These are phyloP conservation scores for Cladophialophora exuberans DNA, from an alignment of 2,329 filamentous ascomycete genomes.

Conservation along the genomic window DNA sequence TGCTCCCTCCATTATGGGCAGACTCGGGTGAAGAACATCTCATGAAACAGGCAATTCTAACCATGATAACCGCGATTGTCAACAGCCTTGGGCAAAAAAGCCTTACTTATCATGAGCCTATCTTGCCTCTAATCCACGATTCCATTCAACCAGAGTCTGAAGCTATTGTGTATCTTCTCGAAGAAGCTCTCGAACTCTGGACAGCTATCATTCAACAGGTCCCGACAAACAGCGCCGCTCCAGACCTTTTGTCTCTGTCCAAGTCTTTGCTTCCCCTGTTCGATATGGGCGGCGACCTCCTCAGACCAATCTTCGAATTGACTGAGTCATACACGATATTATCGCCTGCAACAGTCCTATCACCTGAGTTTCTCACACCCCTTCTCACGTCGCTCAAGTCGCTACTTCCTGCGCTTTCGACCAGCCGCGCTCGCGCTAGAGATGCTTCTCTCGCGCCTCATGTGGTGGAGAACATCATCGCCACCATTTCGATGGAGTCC, in stretches of 20 bases:
- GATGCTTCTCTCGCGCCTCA: constrained; percentile 42
- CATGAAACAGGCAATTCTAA: constrained; percentile 91
- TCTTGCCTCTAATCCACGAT: constrained; percentile 80
- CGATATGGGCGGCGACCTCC: constrained; percentile 66
- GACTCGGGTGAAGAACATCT: constrained; percentile 83
- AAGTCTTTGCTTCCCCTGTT: constrained; percentile 68
- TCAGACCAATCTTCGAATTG: constrained; percentile 64
- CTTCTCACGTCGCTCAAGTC: constrained; percentile 41
- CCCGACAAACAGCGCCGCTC: constrained; percentile 59
- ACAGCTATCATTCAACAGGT: constrained; percentile 71
- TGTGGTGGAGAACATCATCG: constrained; percentile 44
- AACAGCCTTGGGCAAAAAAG: constrained; percentile 80
- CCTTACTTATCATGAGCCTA: constrained; percentile 74
- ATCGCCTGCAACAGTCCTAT: constrained; percentile 54
- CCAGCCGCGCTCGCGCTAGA: constrained; percentile 32
- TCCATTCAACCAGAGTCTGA: constrained; percentile 76
- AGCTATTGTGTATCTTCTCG: constrained; percentile 78
- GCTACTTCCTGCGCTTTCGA: constrained; percentile 30
- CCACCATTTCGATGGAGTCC: constrained; percentile 29
- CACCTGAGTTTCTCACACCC: constrained; percentile 44
- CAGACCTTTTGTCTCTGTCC: constrained; percentile 65
- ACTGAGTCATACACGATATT: constrained; percentile 72
- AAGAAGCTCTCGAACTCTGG: constrained; percentile 93
- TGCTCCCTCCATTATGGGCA: constrained; percentile 83
- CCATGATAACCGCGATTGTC: constrained; percentile 82